Evolutionary conservation across 495 filamentous ascomycete genomes (phyloP).

Genomic region (Xylaria venustula): DNA sequence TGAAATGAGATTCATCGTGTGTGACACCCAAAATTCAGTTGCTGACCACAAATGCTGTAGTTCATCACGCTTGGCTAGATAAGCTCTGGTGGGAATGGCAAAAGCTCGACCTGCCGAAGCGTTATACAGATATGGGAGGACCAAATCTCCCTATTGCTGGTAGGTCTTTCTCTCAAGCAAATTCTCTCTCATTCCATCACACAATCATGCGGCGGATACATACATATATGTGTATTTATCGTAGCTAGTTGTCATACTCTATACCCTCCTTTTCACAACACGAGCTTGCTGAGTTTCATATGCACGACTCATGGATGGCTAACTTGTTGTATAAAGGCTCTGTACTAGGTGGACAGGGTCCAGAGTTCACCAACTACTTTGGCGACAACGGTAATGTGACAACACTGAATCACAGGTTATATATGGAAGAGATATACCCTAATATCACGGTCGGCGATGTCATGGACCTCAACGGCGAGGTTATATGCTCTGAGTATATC

Average conservation of each 20-base stretch:
- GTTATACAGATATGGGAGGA: slow-evolving; percentile 30
- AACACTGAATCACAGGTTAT: slow-evolving; percentile 34
- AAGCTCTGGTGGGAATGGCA: slow-evolving; percentile 54
- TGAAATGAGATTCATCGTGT: too few species aligned
- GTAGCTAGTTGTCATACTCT: too few species aligned
- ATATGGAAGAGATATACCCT: slow-evolving; percentile 18
- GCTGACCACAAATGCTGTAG: too few species aligned
- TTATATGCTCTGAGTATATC: slow-evolving; percentile 34
- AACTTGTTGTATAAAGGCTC: not conserved
- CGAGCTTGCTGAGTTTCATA: too few species aligned
- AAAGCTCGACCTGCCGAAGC: slow-evolving; percentile 26
- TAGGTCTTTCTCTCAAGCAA: not conserved
- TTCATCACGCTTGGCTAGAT: slow-evolving; percentile 53
- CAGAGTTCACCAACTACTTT: slow-evolving; percentile 27
- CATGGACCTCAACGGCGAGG: slow-evolving; percentile 30
- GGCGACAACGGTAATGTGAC: slow-evolving; percentile 29
- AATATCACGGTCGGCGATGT: slow-evolving; percentile 35
- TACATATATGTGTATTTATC: too few species aligned
- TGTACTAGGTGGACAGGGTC: not conserved
- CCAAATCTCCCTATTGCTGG: slow-evolving; percentile 18
- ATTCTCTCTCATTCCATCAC: too few species aligned
- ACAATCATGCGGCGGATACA: too few species aligned
- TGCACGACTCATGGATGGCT: not conserved
- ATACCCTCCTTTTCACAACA: too few species aligned
- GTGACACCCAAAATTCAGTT: too few species aligned